Evolutionary conservation across 192 early-diverging fungal species (phyloP).

Genomic region (Coemansia sp.): DNA sequence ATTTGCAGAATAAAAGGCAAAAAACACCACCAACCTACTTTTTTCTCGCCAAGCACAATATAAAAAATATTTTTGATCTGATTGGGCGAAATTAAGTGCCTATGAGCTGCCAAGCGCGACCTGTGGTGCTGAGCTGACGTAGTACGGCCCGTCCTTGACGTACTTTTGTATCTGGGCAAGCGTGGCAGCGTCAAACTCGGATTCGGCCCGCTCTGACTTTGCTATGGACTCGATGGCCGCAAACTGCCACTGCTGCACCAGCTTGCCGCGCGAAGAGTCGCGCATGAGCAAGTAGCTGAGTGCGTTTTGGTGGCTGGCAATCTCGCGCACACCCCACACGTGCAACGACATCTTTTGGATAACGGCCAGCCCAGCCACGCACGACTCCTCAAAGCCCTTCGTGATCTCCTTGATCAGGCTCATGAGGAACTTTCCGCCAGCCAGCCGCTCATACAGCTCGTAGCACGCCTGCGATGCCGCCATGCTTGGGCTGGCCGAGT

Average conservation of each 20-base stretch:
- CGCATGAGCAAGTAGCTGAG: constrained; percentile 43
- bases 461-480: constrained; percentile 39
- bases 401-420: constrained; percentile 44
- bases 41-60: background rate
- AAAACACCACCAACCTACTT: background rate
- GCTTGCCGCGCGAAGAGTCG: constrained; percentile 32
- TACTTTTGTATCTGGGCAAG: constrained; percentile 24
- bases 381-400: constrained; percentile 52
- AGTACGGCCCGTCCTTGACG: constrained; percentile 44
- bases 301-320: constrained; percentile 38
- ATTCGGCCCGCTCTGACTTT: constrained; percentile 19
- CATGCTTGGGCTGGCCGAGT: constrained; percentile 16
- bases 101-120: constrained; percentile 31
- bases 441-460: constrained; percentile 40
- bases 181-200: constrained; percentile 30
- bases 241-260: constrained; percentile 51
- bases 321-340: constrained; percentile 48
- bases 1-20: background rate
- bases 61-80: constrained; percentile 12
- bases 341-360: constrained; percentile 42
- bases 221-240: constrained; percentile 32
- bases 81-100: background rate
- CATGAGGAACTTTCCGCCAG: constrained; percentile 30
- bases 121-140: constrained; percentile 20
- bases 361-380: constrained; percentile 36